phyloP scores from a whole-genome alignment of 306 rosid genomes.

The Medicago ruthenica region DNA sequence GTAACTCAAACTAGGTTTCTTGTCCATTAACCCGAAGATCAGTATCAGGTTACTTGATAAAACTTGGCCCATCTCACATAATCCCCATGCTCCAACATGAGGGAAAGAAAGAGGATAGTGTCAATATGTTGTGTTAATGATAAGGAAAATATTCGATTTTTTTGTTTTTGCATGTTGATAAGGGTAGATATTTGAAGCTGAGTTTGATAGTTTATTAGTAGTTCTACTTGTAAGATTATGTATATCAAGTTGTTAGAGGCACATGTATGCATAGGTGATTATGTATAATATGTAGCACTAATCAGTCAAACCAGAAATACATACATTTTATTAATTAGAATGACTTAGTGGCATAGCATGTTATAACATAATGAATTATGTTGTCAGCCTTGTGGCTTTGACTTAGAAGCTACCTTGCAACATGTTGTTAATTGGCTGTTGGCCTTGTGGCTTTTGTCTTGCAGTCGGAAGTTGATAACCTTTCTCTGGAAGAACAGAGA shows the following conservation, averaged over 20 bases:
- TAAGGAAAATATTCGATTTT: too few species aligned
- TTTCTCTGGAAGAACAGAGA: slow-evolving; percentile 74
- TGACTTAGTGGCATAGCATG: slow-evolving; percentile 27
- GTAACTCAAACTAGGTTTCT: background rate
- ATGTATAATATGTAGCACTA: background rate
- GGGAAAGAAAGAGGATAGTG: too few species aligned
- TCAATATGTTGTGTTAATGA: too few species aligned
- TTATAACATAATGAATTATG: background rate
- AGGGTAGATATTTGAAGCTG: background rate
- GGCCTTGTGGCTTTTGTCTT: slow-evolving; percentile 51
- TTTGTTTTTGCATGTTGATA: background rate
- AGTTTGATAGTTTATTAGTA: slow-evolving; percentile 13
- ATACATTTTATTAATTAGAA: background rate
- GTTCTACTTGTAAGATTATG: background rate
- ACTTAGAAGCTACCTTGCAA: slow-evolving; percentile 8
- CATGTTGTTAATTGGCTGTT: slow-evolving; percentile 41
- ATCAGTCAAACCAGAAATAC: background rate
- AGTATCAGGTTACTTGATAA: background rate
- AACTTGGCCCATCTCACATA: background rate
- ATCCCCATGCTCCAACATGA: too few species aligned
- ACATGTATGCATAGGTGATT: background rate
- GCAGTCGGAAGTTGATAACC: slow-evolving; percentile 88
- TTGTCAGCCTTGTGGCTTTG: slow-evolving; percentile 4
- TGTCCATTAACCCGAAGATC: background rate
- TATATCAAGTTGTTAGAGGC: background rate